Evolutionary conservation across 2,329 filamentous ascomycete genomes (phyloP).

Genomic region (Bipolaris gigantea): DNA sequence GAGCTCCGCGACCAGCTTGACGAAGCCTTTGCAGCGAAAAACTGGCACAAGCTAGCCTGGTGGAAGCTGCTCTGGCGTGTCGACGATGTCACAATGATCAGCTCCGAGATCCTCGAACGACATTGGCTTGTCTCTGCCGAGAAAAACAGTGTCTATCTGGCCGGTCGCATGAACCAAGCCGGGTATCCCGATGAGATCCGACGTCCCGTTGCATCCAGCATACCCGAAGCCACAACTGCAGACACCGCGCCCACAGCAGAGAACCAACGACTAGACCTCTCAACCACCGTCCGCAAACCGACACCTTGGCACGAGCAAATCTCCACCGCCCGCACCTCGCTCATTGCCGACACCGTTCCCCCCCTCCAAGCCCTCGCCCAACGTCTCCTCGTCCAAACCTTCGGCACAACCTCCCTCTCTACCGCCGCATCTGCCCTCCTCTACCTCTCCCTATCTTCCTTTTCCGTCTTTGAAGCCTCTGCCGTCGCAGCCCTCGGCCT

Average conservation of each 20-base stretch:
- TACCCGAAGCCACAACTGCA: slow-evolving; percentile 18
- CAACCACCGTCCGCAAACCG: slow-evolving; percentile 31
- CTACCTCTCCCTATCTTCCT: slow-evolving; percentile 56
- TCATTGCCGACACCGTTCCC: slow-evolving; percentile 48
- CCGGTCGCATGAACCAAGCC: slow-evolving; percentile 72
- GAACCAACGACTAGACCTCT: slow-evolving; percentile 24
- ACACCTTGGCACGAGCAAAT: slow-evolving; percentile 75
- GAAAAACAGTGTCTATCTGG: slow-evolving; percentile 77
- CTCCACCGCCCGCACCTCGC: slow-evolving; percentile 62
- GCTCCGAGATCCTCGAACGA: slow-evolving; percentile 74
- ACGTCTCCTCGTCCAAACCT: slow-evolving; percentile 66
- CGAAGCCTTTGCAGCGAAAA: slow-evolving; percentile 70
- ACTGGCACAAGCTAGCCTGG: slow-evolving; percentile 83
- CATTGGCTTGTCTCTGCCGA: slow-evolving; percentile 79
- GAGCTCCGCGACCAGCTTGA: slow-evolving; percentile 83
- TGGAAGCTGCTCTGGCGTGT: slow-evolving; percentile 96
- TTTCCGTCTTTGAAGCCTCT: slow-evolving; percentile 59
- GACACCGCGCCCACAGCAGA: slow-evolving; percentile 24
- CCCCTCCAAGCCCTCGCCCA: slow-evolving; percentile 51
- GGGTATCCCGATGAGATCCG: slow-evolving; percentile 50
- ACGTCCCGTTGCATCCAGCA: slow-evolving; percentile 2
- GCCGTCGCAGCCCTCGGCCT: slow-evolving; percentile 62
- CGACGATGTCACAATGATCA: slow-evolving; percentile 85
- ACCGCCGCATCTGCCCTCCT: slow-evolving; percentile 59
- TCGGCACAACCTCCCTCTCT: slow-evolving; percentile 66